Evolutionary conservation across 148 eudicot species (phyloP).

Genomic region (Cornus florida): DNA sequence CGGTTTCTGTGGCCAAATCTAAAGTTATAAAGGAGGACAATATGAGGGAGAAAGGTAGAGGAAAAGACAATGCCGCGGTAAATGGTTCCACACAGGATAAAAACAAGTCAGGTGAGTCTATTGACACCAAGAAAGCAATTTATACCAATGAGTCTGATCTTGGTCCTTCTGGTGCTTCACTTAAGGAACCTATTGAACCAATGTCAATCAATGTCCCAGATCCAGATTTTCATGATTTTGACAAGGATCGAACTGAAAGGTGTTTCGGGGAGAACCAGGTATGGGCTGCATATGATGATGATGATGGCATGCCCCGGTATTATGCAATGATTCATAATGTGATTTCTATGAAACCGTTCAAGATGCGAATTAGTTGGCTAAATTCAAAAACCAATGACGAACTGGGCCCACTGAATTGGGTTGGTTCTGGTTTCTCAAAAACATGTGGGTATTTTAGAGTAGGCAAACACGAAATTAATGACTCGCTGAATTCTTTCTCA

Average conservation of each 20-base stretch:
- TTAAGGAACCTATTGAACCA: conserved; percentile 25
- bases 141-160: neutral
- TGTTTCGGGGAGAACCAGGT: conserved; percentile 66
- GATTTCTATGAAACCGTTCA: conserved; percentile 53
- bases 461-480: conserved; percentile 44
- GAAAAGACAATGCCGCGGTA: conserved; percentile 19
- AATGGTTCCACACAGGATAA: conserved; percentile 20
- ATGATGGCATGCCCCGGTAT: conserved; percentile 76
- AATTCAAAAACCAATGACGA: conserved; percentile 44
- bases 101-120: conserved; percentile 8
- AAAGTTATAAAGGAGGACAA: conserved; percentile 21
- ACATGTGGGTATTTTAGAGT: conserved; percentile 65
- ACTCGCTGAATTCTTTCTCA: conserved; percentile 53
- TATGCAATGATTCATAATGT: conserved; percentile 60
- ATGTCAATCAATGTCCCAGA: conserved; percentile 49
- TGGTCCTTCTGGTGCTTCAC: conserved; percentile 2
- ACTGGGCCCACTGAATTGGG: conserved; percentile 36
- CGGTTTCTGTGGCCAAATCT: conserved; percentile 17
- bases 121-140: conserved; percentile 9
- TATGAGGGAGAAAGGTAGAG: conserved; percentile 18
- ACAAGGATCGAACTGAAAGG: conserved; percentile 48
- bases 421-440: conserved; percentile 42
- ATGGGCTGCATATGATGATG: conserved; percentile 75
- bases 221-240: conserved; percentile 69
- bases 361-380: conserved; percentile 62